phyloP scores from a whole-genome alignment of 2,329 filamentous ascomycete species.

The Alternaria viburni region DNA sequence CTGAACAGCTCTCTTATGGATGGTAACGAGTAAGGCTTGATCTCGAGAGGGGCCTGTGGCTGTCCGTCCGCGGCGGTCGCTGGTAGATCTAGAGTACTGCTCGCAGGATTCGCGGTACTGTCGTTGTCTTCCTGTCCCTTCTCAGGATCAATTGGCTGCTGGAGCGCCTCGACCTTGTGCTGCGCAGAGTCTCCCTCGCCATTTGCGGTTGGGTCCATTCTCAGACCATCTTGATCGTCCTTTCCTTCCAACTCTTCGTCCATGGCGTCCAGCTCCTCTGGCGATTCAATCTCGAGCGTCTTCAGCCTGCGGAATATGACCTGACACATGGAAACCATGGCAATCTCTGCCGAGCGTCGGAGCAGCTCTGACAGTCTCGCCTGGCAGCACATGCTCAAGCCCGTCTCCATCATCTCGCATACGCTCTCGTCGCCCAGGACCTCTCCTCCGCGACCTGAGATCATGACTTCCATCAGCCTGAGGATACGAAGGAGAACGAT shows the following conservation, averaged over 20 bases:
- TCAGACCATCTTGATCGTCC: slow-evolving; percentile 69
- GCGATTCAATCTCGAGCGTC: slow-evolving; percentile 78
- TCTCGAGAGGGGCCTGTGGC: slow-evolving; percentile 58
- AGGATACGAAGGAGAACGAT: slow-evolving; percentile 93
- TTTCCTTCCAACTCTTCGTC: slow-evolving; percentile 72
- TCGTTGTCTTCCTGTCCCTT: slow-evolving; percentile 45
- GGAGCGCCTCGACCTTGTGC: slow-evolving; percentile 44
- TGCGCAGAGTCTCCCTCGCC: slow-evolving; percentile 60
- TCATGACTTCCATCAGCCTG: slow-evolving; percentile 98
- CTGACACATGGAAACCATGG: slow-evolving; percentile 99
- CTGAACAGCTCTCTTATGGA: slow-evolving; percentile 94
- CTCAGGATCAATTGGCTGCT: slow-evolving; percentile 42
- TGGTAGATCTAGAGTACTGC: slow-evolving; percentile 53
- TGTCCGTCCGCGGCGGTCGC: slow-evolving; percentile 50
- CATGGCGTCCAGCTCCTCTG: slow-evolving; percentile 68
- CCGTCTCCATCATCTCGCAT: slow-evolving; percentile 99
- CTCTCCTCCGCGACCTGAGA: slow-evolving; percentile 89
- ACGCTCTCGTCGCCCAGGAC: slow-evolving; percentile 97
- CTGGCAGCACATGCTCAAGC: slow-evolving; percentile 95
- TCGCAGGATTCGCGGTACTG: slow-evolving; percentile 47
- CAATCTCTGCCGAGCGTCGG: slow-evolving; percentile 88
- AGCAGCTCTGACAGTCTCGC: slow-evolving; percentile 88
- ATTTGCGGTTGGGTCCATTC: slow-evolving; percentile 81
- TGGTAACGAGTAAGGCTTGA: slow-evolving; percentile 89
- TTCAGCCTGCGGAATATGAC: slow-evolving; percentile 95